These are phyloP conservation scores for Trichoderma polysporum DNA, from an alignment of 2,329 filamentous ascomycete species.

Conservation along the genomic window DNA sequence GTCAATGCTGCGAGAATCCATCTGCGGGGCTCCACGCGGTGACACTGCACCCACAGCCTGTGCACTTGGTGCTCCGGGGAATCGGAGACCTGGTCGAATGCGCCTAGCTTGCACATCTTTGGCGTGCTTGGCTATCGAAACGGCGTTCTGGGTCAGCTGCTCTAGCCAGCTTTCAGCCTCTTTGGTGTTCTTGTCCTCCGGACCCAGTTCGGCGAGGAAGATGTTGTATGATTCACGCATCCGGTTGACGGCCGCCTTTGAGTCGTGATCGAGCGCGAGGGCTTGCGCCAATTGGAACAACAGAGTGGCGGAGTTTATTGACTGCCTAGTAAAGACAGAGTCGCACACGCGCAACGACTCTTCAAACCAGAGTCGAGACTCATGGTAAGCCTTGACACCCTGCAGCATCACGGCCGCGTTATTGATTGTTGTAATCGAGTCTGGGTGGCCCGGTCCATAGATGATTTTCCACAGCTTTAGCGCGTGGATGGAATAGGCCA, in stretches of 20 bases:
- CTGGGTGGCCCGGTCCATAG: slow-evolving; percentile 88
- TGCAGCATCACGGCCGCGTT: slow-evolving; percentile 99
- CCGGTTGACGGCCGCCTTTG: slow-evolving; percentile 83
- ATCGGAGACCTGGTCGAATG: slow-evolving; percentile 67
- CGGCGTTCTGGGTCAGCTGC: slow-evolving; percentile 92
- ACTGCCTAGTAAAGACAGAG: slow-evolving; percentile 82
- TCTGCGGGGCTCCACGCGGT: slow-evolving; percentile 34
- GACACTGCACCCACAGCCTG: slow-evolving; percentile 34
- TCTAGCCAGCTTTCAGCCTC: slow-evolving; percentile 96
- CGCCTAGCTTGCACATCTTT: slow-evolving; percentile 79
- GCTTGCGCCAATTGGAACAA: slow-evolving; percentile 97
- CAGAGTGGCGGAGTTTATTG: slow-evolving; percentile 89
- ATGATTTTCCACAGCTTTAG: slow-evolving; percentile 96
- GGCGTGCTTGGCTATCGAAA: slow-evolving; percentile 88
- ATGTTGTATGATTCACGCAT: slow-evolving; percentile 98
- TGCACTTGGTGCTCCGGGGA: slow-evolving; percentile 47
- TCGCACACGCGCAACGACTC: slow-evolving; percentile 87
- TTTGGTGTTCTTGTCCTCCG: slow-evolving; percentile 95
- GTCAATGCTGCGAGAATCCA: slow-evolving; percentile 84
- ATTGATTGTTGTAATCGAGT: slow-evolving; percentile 98
- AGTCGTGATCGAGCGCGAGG: slow-evolving; percentile 90
- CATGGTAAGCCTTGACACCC: slow-evolving; percentile 88
- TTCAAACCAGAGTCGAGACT: slow-evolving; percentile 96
- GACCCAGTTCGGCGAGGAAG: slow-evolving; percentile 82
- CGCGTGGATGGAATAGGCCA: slow-evolving; percentile 87